phyloP scores from a whole-genome alignment of 2,329 filamentous ascomycete species.

The Botrytis tulipae region DNA sequence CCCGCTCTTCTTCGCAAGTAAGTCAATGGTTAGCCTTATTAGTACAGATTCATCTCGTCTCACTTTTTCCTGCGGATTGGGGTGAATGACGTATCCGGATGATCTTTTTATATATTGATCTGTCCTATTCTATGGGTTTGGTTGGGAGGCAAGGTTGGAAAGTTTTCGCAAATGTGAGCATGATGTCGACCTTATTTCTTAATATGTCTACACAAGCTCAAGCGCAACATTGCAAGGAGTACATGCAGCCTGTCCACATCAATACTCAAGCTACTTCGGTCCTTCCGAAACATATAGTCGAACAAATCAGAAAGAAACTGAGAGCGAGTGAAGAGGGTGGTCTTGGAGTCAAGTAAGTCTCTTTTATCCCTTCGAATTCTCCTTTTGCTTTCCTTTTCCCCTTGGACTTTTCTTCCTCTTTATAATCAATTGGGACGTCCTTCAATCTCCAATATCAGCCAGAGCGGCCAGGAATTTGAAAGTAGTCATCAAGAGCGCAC shows the following conservation, averaged over 20 bases:
- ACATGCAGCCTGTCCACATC: not conserved
- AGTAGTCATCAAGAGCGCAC: not conserved
- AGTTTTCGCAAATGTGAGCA: not conserved
- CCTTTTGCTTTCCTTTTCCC: not conserved
- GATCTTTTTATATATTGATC: conserved; percentile 8
- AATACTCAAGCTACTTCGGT: not conserved
- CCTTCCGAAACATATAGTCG: not conserved
- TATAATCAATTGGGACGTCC: not conserved
- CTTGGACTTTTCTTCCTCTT: not conserved
- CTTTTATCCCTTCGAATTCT: not conserved
- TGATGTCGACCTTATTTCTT: not conserved
- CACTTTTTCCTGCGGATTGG: not conserved
- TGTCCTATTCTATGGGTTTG: not conserved
- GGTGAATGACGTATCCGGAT: conserved; percentile 7
- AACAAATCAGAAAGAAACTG: not conserved
- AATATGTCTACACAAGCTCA: not conserved
- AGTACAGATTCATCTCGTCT: conserved; percentile 2
- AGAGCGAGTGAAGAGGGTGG: not conserved
- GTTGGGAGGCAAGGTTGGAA: conserved; percentile 5
- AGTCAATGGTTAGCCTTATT: conserved; percentile 1
- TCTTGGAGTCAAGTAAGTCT: conserved; percentile 3
- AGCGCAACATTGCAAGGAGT: not conserved
- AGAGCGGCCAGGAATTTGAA: not conserved
- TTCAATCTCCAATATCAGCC: not conserved
- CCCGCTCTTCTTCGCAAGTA: conserved; percentile 6